Evolutionary conservation across 352 stramenopile genomes (phyloP).

Genomic region (Globisporangium yorkense): DNA sequence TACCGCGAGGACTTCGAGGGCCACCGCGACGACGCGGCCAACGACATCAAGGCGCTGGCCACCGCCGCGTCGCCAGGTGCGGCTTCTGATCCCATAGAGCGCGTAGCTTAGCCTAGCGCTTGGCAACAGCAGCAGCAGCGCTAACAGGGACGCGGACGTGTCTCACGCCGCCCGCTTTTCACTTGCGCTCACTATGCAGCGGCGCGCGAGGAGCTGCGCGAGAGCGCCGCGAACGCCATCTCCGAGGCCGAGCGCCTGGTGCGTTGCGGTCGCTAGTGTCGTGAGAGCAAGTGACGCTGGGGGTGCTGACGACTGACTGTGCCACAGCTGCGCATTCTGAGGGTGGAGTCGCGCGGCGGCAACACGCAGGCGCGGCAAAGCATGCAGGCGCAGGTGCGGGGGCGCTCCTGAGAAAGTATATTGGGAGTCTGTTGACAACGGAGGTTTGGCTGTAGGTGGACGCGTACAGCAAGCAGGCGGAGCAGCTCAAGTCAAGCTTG

Average conservation of each 20-base stretch:
- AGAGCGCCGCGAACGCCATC: slow-evolving; percentile 54
- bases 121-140: not conserved
- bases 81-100: not conserved
- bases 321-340: slow-evolving; percentile 62
- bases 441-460: slow-evolving; percentile 27
- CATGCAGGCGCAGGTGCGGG: slow-evolving; percentile 66
- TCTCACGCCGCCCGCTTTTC: not conserved
- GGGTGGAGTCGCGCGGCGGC: slow-evolving; percentile 68
- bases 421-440: not conserved
- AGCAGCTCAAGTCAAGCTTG: slow-evolving; percentile 78
- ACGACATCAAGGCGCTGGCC: slow-evolving; percentile 49
- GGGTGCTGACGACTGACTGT: slow-evolving; percentile 1
- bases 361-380: slow-evolving; percentile 71
- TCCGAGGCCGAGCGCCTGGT: slow-evolving; percentile 71
- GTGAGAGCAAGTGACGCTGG: not conserved
- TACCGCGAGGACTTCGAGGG: slow-evolving; percentile 82
- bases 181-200: slow-evolving; percentile 15
- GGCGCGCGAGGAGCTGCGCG: slow-evolving; percentile 35
- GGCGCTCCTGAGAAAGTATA: not conserved
- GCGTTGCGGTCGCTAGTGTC: not conserved
- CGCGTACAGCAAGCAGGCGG: slow-evolving; percentile 71
- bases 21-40: slow-evolving; percentile 64
- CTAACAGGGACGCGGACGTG: not conserved
- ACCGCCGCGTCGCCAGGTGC: slow-evolving; percentile 25
- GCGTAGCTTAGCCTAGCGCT: not conserved